Conservation (phyloP, 1,284 basidiomycete species). For the Cryptococcus neoformans region DNA sequence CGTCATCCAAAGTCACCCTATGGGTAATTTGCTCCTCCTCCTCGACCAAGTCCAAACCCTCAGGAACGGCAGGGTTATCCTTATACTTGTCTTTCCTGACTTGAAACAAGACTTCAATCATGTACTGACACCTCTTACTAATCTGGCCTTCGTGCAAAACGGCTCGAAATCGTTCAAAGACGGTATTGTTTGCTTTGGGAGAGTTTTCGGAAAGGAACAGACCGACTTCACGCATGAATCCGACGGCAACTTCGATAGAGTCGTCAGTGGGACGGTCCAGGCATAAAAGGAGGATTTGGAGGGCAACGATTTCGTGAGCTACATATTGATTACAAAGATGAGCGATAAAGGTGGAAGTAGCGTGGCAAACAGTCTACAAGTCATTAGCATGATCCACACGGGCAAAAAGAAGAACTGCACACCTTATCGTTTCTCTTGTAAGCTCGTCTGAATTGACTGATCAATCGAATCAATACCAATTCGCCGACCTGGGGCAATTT, state of each 20-base stretch:
- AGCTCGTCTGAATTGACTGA: constrained; percentile 91
- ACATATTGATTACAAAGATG: constrained; percentile 96
- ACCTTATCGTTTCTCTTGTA: constrained; percentile 99
- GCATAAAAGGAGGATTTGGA: constrained; percentile 91
- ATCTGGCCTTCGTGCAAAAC: constrained; percentile 94
- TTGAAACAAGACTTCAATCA: constrained; percentile 99
- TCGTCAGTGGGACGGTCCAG: constrained; percentile 96
- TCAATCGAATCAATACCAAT: constrained; percentile 78
- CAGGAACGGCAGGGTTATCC: constrained; percentile 91
- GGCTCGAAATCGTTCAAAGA: constrained; percentile 94
- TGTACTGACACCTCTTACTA: constrained; percentile 96
- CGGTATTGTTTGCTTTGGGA: constrained; percentile 87
- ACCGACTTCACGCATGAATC: constrained; percentile 96
- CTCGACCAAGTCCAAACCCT: constrained; percentile 93
- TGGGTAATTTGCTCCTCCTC: constrained; percentile 98
- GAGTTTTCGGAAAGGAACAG: constrained; percentile 91
- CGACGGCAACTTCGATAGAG: constrained; percentile 96
- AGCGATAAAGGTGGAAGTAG: constrained; percentile 92
- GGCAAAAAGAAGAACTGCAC: constrained; percentile 29
- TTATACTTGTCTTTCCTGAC: constrained; percentile 98
- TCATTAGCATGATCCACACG: background rate
- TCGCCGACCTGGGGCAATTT: constrained; percentile 97
- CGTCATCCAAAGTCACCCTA: constrained; percentile 84
- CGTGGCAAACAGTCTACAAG: constrained; percentile 78
- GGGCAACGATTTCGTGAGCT: constrained; percentile 88